Percentiles rank a stretch among this genome's conserved stretches.
Evolutionary conservation across 345 rosid genomes (phyloP).

Genomic region (Kandelia obovata): DNA sequence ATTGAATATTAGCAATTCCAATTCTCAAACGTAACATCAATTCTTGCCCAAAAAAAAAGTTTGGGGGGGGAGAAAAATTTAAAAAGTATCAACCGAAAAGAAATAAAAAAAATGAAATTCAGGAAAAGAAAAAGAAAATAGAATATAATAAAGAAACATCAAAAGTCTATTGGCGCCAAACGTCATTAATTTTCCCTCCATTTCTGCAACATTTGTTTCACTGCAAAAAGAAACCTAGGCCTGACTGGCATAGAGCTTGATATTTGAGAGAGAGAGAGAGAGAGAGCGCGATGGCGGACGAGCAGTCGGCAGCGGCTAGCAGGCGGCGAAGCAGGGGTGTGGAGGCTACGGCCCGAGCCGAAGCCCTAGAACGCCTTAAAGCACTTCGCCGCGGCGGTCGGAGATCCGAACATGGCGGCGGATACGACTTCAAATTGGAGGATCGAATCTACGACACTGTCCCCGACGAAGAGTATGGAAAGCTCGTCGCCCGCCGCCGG

Average conservation of each 20-base stretch:
- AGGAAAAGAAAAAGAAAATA: too few species aligned
- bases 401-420: slow-evolving; percentile 51
- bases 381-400: slow-evolving; percentile 71
- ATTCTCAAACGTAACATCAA: too few species aligned
- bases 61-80: too few species aligned
- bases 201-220: not conserved
- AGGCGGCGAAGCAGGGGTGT: slow-evolving; percentile 55
- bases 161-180: not conserved
- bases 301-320: slow-evolving; percentile 33
- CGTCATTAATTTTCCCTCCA: not conserved
- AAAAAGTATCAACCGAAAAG: too few species aligned
- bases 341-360: slow-evolving; percentile 50
- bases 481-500: slow-evolving; percentile 65
- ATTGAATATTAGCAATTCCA: too few species aligned
- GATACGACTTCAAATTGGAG: slow-evolving; percentile 60
- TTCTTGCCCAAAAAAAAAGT: too few species aligned
- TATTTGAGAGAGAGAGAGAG: not conserved
- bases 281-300: slow-evolving; percentile 37
- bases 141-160: too few species aligned
- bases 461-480: slow-evolving; percentile 70
- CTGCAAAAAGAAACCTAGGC: not conserved
- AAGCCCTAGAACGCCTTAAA: slow-evolving; percentile 66
- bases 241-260: not conserved
- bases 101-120: too few species aligned
- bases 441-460: slow-evolving; percentile 75